phyloP scores from a whole-genome alignment of 257 asterid genomes.

The Coffea canephora region DNA sequence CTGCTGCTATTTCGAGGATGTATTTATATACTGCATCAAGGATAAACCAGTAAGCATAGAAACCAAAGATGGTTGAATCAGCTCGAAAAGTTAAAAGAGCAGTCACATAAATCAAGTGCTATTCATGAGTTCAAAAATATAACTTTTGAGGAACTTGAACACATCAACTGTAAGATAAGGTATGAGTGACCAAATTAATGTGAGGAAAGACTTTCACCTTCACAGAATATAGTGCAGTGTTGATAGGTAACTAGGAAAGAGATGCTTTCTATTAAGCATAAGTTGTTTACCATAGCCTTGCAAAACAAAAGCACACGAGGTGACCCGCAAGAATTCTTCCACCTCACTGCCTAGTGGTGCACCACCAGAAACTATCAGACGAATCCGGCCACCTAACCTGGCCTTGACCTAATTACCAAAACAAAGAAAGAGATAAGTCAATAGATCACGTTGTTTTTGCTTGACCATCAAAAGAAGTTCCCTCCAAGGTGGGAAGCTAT shows the following conservation, averaged over 20 bases:
- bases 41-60: too few relatives aligned
- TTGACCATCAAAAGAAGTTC: background rate
- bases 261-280: background rate
- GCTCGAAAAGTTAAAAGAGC: too few relatives aligned
- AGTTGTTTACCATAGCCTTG: constrained; percentile 85
- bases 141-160: too few relatives aligned
- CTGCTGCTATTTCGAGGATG: too few relatives aligned
- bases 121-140: too few relatives aligned
- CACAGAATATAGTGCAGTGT: background rate
- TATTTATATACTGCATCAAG: too few relatives aligned
- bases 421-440: constrained; percentile 6
- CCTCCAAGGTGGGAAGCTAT: background rate
- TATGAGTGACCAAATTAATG: background rate
- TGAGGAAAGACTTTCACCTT: background rate
- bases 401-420: constrained; percentile 54
- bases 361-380: constrained; percentile 92
- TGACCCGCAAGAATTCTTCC: constrained; percentile 90
- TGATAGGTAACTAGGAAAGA: background rate
- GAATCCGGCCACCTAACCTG: constrained; percentile 88
- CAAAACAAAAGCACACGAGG: constrained; percentile 84
- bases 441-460: background rate
- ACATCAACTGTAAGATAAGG: background rate
- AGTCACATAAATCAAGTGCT: too few relatives aligned
- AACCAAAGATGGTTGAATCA: too few relatives aligned
- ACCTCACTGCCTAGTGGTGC: constrained; percentile 89